Evolutionary conservation across 1,284 basidiomycete species (phyloP).

Genomic region (Phylloporus sp.): DNA sequence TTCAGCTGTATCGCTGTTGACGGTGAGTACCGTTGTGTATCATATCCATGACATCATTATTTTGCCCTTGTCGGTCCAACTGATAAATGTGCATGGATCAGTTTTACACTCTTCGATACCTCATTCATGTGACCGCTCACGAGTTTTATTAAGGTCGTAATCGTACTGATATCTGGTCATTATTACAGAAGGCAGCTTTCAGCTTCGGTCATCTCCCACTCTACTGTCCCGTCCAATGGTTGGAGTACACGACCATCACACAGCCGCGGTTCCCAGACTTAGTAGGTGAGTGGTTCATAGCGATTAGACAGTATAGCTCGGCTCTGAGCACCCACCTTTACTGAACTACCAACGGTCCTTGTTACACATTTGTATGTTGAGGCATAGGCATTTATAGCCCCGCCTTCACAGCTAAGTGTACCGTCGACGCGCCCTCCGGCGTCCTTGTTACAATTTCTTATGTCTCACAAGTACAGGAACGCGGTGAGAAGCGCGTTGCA

Average conservation of each 20-base stretch:
- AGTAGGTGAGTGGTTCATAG: constrained; percentile 82
- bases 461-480: constrained; percentile 69
- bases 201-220: no score
- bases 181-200: no score
- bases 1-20: no score
- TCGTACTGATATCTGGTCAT: no score
- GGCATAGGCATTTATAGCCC: constrained; percentile 49
- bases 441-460: constrained; percentile 57
- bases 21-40: no score
- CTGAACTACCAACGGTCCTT: constrained; percentile 67
- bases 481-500: constrained; percentile 59
- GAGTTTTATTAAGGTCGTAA: no score
- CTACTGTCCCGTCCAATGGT: no score
- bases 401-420: constrained; percentile 71
- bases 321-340: constrained; percentile 76
- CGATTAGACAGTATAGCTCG: constrained; percentile 79
- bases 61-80: no score
- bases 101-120: no score
- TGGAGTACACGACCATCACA: constrained; percentile 42
- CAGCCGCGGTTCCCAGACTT: constrained; percentile 80
- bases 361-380: constrained; percentile 48
- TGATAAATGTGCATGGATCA: no score
- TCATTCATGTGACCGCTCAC: no score
- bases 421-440: constrained; percentile 61
- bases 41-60: no score